Base-by-base conservation (phyloP, 176 grass and related monocot species). In the Musa itinerans region DNA sequence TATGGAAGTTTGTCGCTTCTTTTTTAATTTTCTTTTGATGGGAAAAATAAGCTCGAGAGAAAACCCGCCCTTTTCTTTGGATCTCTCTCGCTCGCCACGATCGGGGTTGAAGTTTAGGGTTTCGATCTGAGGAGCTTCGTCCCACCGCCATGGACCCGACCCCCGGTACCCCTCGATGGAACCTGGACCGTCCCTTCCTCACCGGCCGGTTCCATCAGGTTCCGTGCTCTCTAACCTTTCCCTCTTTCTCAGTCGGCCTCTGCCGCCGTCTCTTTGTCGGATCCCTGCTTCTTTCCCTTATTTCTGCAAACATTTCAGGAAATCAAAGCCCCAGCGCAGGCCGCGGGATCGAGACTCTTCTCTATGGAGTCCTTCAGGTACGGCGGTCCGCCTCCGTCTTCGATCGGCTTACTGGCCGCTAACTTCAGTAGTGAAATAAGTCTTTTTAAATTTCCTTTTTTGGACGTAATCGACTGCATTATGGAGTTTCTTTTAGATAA, bases 181-280 rank as follows among this genome's bases (percentile, higher is more conserved):
- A 96, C 70, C 73, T 89, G 21, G 93, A 96, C 57, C 87, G 93
- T 10, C 93, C 93, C 21, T 92, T 88, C 79, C 93, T 96, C 83
- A 96, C 89, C 49, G 93, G 93, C 19, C 87, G 87, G 17, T 96
- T 96, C 82, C 85, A 92, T 66, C 93, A 96, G 93, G 93, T 96
- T 76, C 50, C 53, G 8, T 52, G 13, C 50, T 34, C 54, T 14
- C 59, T 16, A 53, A 27, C 55, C 8, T 11, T n/a, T 63, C 53
- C n/a, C 3, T 1, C 27, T 48, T 24, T 17, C 50, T n/a, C 63
- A 81, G 69, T 83, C n/a, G 24, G 11, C 9, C 69, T 74, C 67
- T 25, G 9, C 56, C 20, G n/a, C 54, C 21, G 29, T 52, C 56
- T 72, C 72, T 29, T 62, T 54, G 54, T n/a, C 56, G 49, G 56